Evolutionary conservation across 495 filamentous ascomycete species (phyloP).

Genomic region (Cetradonia linearis): DNA sequence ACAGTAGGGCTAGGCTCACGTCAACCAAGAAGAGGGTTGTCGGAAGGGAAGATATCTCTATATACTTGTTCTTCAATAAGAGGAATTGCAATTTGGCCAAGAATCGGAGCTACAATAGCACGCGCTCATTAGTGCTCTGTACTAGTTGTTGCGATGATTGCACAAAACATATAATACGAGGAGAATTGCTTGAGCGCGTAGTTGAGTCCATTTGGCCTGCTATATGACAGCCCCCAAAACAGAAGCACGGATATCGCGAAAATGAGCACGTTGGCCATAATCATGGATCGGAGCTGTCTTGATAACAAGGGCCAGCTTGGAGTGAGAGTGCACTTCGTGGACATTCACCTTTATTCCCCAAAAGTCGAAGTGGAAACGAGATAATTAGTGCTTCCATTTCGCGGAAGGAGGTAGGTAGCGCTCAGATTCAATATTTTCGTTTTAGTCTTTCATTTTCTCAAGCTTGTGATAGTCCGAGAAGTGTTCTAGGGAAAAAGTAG

Average conservation of each 20-base stretch:
- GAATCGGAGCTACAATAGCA: not conserved
- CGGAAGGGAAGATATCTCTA: conserved; percentile 5
- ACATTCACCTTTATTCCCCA: not conserved
- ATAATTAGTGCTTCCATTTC: not conserved
- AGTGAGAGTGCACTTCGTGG: not conserved
- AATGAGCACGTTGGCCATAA: not conserved
- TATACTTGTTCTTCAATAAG: conserved; percentile 7
- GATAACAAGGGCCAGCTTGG: not conserved
- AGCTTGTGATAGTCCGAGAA: not conserved
- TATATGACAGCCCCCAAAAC: not conserved
- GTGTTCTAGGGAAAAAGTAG: too few relatives aligned
- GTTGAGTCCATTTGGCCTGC: not conserved
- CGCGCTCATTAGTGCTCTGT: not conserved
- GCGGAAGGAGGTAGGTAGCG: not conserved
- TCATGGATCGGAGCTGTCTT: not conserved
- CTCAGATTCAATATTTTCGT: not conserved
- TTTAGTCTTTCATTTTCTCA: not conserved
- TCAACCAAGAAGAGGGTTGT: not conserved
- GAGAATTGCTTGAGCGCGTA: not conserved
- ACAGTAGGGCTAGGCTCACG: not conserved
- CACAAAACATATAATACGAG: not conserved
- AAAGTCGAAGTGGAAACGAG: not conserved
- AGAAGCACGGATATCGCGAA: not conserved
- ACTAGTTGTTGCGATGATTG: not conserved
- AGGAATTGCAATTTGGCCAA: not conserved